These are phyloP conservation scores for Trypanosoma boissoni DNA, from an alignment of 208 protist species.

Conservation along the genomic window DNA sequence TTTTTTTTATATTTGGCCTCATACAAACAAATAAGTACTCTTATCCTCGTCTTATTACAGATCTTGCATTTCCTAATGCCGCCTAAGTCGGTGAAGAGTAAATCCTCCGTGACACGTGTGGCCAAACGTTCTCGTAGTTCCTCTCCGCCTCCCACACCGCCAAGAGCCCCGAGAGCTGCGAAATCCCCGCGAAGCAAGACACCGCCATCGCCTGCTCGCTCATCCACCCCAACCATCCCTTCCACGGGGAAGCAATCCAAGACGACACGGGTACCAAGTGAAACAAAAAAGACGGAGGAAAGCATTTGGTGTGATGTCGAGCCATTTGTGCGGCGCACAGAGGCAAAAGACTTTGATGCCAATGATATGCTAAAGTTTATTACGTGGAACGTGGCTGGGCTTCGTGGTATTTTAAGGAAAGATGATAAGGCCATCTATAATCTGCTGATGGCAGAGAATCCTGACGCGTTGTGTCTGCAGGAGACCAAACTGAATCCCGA, in stretches of 20 bases:
- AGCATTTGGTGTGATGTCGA: conserved; percentile 58
- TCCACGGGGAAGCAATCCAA: neutral
- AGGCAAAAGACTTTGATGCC: conserved; percentile 50
- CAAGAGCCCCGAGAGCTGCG: neutral
- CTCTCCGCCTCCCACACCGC: conserved; percentile 16
- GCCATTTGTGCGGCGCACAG: conserved; percentile 57
- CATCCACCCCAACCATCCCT: neutral
- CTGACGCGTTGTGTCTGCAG: conserved; percentile 88
- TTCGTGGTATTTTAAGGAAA: conserved; percentile 84
- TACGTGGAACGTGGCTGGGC: conserved; percentile 92
- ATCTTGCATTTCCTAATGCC: conserved; percentile 1
- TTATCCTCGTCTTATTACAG: neutral
- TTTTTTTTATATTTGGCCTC: neutral
- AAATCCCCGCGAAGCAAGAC: conserved; percentile 7
- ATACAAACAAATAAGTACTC: conserved; percentile 6
- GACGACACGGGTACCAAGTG: neutral
- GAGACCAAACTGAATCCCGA: conserved; percentile 91
- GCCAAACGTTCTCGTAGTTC: conserved; percentile 17
- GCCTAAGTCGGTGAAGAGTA: neutral
- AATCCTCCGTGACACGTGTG: neutral
- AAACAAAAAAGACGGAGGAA: conserved; percentile 42
- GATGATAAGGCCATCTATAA: conserved; percentile 41
- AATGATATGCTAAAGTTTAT: conserved; percentile 82
- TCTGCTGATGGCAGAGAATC: conserved; percentile 60
- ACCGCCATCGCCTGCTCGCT: neutral